Evolutionary conservation across 345 rosid species (phyloP), one percentile per base, ranked within the genome.

Genomic region (Hibiscus trionum): DNA sequence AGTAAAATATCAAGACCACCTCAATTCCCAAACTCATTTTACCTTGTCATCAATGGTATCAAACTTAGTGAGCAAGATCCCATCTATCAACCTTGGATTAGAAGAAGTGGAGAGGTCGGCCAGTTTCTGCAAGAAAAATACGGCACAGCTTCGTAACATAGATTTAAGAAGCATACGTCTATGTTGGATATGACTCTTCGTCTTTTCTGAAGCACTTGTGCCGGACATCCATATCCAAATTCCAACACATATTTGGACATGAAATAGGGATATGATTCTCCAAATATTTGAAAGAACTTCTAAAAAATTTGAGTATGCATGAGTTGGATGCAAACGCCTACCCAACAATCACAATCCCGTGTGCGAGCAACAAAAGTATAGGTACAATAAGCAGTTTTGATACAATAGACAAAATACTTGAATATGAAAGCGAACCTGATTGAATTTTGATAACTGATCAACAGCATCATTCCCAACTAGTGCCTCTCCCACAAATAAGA

Each of bases 1-100:
- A 46, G 5, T 12, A 73, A 63, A 68, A 69, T 12, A 73, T 31
- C 8, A 21, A 57, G 14, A 35, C 66, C 14, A 24, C 33, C 19
- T 8, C 59, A 2, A 2, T 29, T 35, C 11, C 35, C 44, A 63
- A 29, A 11, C 14, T 60, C 47, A 12, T 14, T 49, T 21, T 75
- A 90, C 99, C 99, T 95, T 95, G 35, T 92, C 99, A 7, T 95
- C 99, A 71, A 95, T 92, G 66, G 99, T 92, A 77, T 95, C 98
- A 0, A 92, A 95, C 80, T 92, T 95, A 49, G 99, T 95, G 44
- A 95, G 97, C 80, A 95, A 79, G 73, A 96, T 93, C 68, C 99
- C 99, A 79, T 96, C 99, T 11, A 96, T 96, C 85, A 93, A 71
- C 62, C 86, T 82, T 46, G 93, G 85, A 79, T 66, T 86, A 50